phyloP scores from a whole-genome alignment of 116 monocot species.

The Papilionanthe hybrid region DNA sequence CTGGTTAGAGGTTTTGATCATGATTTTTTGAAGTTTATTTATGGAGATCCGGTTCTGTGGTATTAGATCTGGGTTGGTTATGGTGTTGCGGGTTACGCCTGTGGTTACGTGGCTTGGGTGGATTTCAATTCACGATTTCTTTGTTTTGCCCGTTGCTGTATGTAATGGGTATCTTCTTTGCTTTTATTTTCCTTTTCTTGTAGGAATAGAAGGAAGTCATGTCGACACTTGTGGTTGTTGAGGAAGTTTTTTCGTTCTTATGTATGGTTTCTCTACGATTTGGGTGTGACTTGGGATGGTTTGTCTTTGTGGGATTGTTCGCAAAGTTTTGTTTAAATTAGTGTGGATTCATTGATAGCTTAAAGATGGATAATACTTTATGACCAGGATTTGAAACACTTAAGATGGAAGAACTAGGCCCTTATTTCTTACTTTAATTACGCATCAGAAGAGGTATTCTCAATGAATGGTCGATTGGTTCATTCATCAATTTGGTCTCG shows the following conservation, averaged over 20 bases:
- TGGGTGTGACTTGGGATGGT: neutral
- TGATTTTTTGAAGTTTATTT: neutral
- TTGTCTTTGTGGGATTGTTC: neutral
- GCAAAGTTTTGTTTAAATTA: neutral
- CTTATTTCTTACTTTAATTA: neutral
- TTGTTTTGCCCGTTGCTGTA: too few species aligned
- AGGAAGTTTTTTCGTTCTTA: neutral
- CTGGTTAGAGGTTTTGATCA: neutral
- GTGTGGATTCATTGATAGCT: neutral
- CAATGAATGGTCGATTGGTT: too few species aligned
- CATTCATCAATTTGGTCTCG: too few species aligned
- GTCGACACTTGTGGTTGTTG: neutral
- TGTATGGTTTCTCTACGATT: neutral
- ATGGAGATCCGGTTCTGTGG: neutral
- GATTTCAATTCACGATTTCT: neutral
- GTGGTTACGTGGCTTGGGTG: neutral
- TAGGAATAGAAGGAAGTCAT: too few species aligned
- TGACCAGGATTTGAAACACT: neutral
- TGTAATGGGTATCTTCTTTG: too few species aligned
- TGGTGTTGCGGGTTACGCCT: neutral
- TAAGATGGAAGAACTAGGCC: neutral
- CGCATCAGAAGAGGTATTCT: too few species aligned
- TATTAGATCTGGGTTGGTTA: neutral
- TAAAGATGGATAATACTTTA: neutral
- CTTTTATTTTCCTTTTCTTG: too few species aligned